A percentile compares a stretch with the other conserved stretches of the same genome.
Evolutionary conservation across 805 yeast species (phyloP).

Genomic region (Yarrowia osloensis): DNA sequence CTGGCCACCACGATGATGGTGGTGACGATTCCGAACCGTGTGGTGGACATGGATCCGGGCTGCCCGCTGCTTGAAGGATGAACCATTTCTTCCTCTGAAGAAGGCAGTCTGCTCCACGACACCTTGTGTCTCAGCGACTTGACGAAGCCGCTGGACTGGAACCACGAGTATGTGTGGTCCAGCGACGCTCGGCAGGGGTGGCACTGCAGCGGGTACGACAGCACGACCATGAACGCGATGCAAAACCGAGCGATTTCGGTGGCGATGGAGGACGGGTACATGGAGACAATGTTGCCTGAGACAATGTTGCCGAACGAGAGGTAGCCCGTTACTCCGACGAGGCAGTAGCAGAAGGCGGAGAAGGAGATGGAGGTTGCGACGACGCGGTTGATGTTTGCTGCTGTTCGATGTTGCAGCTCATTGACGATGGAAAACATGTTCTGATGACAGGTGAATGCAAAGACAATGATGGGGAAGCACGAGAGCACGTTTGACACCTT

Average conservation of each 20-base stretch:
- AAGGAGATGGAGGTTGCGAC: constrained; percentile 56
- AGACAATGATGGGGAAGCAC: constrained; percentile 87
- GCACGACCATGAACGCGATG: constrained; percentile 74
- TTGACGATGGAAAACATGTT: constrained; percentile 89
- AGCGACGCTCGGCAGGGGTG: constrained; percentile 87
- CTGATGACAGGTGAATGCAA: constrained; percentile 95
- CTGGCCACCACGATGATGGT: constrained; percentile 52
- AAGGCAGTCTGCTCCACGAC: constrained; percentile 11
- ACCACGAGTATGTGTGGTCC: constrained; percentile 63
- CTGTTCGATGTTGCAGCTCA: constrained; percentile 64
- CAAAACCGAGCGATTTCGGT: constrained; percentile 79
- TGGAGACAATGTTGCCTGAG: constrained; percentile 73
- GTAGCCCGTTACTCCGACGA: constrained; percentile 82
- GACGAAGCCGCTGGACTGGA: constrained; percentile 42
- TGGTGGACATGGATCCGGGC: constrained; percentile 31
- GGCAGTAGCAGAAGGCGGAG: constrained; percentile 62
- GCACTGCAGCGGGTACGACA: constrained; percentile 87
- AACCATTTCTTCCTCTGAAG: constrained; percentile 23
- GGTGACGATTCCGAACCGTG: constrained; percentile 48
- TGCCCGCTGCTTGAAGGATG: neutral
- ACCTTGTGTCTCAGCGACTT: constrained; percentile 6
- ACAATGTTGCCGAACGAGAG: constrained; percentile 82
- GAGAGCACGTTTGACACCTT: constrained; percentile 52
- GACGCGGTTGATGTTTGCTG: constrained; percentile 50
- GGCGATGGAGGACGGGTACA: constrained; percentile 65